Evolutionary conservation across 1,284 basidiomycete genomes (phyloP), one percentile per base, ranked within the genome.

Genomic region (Cutaneotrichosporon cyanovorans): DNA sequence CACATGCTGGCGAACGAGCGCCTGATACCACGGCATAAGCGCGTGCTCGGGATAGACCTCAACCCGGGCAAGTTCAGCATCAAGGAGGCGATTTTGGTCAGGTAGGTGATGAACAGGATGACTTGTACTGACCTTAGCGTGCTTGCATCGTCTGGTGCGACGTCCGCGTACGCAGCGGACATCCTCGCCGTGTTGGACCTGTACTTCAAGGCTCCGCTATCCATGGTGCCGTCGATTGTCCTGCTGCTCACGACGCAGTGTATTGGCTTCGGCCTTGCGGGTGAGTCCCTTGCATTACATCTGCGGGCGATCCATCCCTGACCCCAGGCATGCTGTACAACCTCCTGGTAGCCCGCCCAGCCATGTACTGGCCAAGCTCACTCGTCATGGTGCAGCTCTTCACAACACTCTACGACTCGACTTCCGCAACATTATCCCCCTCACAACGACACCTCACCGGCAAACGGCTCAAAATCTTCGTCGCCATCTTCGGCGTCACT

Each of bases 191-290:
- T 75, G 45, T 68, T 74, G 40, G 61, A 69, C 22, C 59, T 75
- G 22, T 74, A 73, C 60, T 74, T 68, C 57, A 65, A 72, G 51
- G 65, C 61, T 18, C 68, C 66, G 0, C 63, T 75, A 2, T 59
- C 63, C 14, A 50, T 67, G 0, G 21, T 69, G 4, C 61, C 69
- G 2, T 68, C 73, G 2, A 76, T 80, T 23, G 75, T 81, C 47
- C 76, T 78, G 1, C 67, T 79, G 1, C 68, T 77, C 40, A 73
- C 73, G 4, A 78, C 76, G 1, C 77, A 79, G 56, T 67, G 76
- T 38, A 74, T 78, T 25, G 77, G 76, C 4, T 77, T 77, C 45
- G 77, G 76, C 1, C 60, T 78, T 5, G 73, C 73, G 10, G 76
- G 76, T 50, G 44, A 45, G 65, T n/a, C 23, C 64, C 14, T 5